Evolutionary conservation across 2,329 filamentous ascomycete species (phyloP).

Genomic region (Aphanoascus verrucosus): DNA sequence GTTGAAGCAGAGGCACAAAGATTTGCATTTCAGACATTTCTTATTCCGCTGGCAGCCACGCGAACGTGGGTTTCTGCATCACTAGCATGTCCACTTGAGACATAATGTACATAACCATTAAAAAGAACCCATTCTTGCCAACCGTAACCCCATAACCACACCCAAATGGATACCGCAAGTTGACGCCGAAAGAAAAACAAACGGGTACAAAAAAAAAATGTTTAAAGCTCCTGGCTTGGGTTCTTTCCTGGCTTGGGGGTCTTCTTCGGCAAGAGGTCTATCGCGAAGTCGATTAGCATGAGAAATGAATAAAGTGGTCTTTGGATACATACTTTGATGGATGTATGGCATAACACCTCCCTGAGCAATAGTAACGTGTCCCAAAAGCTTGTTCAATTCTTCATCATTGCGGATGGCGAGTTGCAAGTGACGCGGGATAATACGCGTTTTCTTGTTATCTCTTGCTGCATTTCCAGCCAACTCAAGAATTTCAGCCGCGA

Average conservation of each 20-base stretch:
- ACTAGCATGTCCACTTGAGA: constrained; percentile 37
- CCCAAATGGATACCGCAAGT: constrained; percentile 51
- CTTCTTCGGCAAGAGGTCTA: constrained; percentile 99
- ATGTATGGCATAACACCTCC: constrained; percentile 96
- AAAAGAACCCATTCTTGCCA: constrained; percentile 45
- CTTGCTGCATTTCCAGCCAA: constrained; percentile 71
- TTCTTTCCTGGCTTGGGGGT: constrained; percentile 89
- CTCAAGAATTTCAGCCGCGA: constrained; percentile 15
- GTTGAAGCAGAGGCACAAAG: neutral
- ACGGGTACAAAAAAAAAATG: constrained; percentile 41
- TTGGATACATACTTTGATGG: constrained; percentile 68
- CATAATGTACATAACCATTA: constrained; percentile 49
- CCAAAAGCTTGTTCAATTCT: constrained; percentile 97
- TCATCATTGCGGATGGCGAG: constrained; percentile 99
- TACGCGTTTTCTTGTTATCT: constrained; percentile 99
- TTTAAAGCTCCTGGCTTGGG: constrained; percentile 88
- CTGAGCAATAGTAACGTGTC: constrained; percentile 93
- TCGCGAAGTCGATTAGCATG: constrained; percentile 17
- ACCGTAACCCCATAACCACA: constrained; percentile 67
- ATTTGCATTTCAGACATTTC: neutral
- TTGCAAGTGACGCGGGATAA: constrained; percentile 97
- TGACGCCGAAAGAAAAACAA: constrained; percentile 57
- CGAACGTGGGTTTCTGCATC: constrained; percentile 28
- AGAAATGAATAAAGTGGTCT: constrained; percentile 18
- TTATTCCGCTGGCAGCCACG: constrained; percentile 10